Percentiles rank a stretch among this genome's conserved stretches.
Evolutionary conservation across 2,329 filamentous ascomycete species (phyloP).

Genomic region (Diaporthe citri): DNA sequence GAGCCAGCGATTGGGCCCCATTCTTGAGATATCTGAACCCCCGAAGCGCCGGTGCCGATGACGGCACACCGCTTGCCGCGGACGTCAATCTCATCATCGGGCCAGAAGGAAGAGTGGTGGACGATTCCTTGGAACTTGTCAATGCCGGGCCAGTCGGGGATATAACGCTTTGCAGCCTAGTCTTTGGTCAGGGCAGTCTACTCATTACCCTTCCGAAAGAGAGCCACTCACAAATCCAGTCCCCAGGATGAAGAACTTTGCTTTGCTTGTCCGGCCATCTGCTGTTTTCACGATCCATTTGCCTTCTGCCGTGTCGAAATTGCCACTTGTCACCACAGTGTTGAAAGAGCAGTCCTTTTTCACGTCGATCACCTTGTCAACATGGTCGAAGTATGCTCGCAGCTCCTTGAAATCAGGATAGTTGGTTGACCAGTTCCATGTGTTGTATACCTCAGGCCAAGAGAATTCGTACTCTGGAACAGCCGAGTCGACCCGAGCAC

Average conservation of each 20-base stretch:
- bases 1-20: constrained; percentile 65
- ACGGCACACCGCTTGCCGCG: constrained; percentile 71
- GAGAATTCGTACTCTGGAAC: constrained; percentile 67
- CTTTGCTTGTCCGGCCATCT: constrained; percentile 63
- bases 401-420: constrained; percentile 67
- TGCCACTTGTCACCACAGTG: constrained; percentile 64
- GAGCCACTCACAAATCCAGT: constrained; percentile 61
- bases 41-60: constrained; percentile 74
- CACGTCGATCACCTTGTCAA: constrained; percentile 66
- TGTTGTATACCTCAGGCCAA: constrained; percentile 63
- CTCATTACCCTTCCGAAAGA: background rate
- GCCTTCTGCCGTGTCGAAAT: constrained; percentile 60
- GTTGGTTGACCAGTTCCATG: constrained; percentile 68
- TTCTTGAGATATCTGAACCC: constrained; percentile 74
- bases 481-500: constrained; percentile 66
- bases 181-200: background rate
- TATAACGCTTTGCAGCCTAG: constrained; percentile 69
- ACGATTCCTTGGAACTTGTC: constrained; percentile 70
- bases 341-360: constrained; percentile 70
- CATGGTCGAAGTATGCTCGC: constrained; percentile 69
- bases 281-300: constrained; percentile 59
- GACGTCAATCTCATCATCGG: constrained; percentile 66
- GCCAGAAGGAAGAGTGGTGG: constrained; percentile 73
- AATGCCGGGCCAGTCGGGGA: constrained; percentile 71
- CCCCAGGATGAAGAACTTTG: constrained; percentile 65